Evolutionary conservation across 2,329 filamentous ascomycete species (phyloP).

Genomic region (Sporothrix pseudoabietina): DNA sequence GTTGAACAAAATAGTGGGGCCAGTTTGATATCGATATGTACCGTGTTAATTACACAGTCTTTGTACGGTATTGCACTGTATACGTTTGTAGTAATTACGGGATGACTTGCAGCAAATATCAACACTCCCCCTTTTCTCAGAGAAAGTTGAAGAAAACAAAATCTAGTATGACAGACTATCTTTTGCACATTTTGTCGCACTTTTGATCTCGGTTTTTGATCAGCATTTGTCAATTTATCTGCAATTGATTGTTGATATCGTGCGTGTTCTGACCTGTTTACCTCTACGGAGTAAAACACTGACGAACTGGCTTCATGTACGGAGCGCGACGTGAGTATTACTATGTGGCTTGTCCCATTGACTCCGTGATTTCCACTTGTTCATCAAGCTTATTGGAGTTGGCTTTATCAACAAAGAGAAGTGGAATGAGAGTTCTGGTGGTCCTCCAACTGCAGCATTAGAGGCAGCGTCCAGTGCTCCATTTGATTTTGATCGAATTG

Average conservation of each 20-base stretch:
- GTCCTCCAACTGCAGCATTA: conserved; percentile 21
- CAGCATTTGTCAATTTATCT: background rate
- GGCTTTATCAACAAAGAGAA: background rate
- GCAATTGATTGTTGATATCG: background rate
- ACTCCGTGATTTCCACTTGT: no score
- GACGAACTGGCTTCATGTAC: no score
- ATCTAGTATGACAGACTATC: no score
- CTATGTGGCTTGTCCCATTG: no score
- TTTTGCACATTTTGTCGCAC: no score
- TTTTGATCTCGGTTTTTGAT: background rate
- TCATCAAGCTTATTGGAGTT: background rate
- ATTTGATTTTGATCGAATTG: background rate
- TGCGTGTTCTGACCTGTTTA: background rate
- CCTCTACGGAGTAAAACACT: background rate
- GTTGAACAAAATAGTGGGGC: background rate
- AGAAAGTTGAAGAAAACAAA: background rate
- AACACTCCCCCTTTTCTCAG: background rate
- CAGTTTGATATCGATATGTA: background rate
- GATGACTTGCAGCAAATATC: background rate
- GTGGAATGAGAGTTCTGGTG: background rate
- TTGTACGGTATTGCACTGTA: background rate
- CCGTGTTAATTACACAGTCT: background rate
- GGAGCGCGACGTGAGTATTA: no score
- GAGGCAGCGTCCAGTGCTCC: conserved; percentile 17
- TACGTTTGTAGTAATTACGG: background rate